Percentiles rank a stretch among this genome's conserved stretches.
These are phyloP conservation scores for Pseudogymnoascus sp. DNA, from an alignment of 2,329 filamentous ascomycete genomes.

Conservation along the genomic window DNA sequence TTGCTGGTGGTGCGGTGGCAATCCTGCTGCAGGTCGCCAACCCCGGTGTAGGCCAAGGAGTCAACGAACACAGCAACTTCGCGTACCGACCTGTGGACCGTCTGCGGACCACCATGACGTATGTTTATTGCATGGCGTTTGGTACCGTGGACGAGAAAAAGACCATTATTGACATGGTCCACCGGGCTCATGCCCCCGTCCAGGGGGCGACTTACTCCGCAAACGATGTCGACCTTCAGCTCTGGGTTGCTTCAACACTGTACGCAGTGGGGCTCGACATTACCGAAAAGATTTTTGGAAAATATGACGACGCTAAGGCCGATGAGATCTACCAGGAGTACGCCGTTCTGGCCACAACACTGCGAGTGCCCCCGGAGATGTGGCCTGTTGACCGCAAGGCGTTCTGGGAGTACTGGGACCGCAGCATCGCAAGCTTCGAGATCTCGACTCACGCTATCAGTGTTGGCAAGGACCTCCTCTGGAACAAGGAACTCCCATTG, in stretches of 20 bases:
- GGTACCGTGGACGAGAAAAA: conserved; percentile 28
- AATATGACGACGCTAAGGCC: conserved; percentile 19
- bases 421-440: conserved; percentile 20
- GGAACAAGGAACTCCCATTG: conserved; percentile 19
- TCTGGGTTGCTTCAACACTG: conserved; percentile 34
- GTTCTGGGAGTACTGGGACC: conserved; percentile 27
- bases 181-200: conserved; percentile 28
- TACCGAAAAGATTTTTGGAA: conserved; percentile 31
- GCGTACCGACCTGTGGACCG: conserved; percentile 29
- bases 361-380: conserved; percentile 26
- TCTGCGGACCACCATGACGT: conserved; percentile 33
- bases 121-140: conserved; percentile 33
- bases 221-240: conserved; percentile 31
- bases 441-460: conserved; percentile 25
- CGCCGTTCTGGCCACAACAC: conserved; percentile 24
- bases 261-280: conserved; percentile 31
- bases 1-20: conserved; percentile 30
- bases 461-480: conserved; percentile 22
- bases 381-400: conserved; percentile 22
- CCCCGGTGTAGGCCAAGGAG: conserved; percentile 31
- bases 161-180: conserved; percentile 30
- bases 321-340: conserved; percentile 25
- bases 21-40: conserved; percentile 35
- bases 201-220: conserved; percentile 28
- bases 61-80: conserved; percentile 33